These are phyloP conservation scores for Penicillium taxi DNA, from an alignment of 495 filamentous ascomycete species.

Conservation along the genomic window DNA sequence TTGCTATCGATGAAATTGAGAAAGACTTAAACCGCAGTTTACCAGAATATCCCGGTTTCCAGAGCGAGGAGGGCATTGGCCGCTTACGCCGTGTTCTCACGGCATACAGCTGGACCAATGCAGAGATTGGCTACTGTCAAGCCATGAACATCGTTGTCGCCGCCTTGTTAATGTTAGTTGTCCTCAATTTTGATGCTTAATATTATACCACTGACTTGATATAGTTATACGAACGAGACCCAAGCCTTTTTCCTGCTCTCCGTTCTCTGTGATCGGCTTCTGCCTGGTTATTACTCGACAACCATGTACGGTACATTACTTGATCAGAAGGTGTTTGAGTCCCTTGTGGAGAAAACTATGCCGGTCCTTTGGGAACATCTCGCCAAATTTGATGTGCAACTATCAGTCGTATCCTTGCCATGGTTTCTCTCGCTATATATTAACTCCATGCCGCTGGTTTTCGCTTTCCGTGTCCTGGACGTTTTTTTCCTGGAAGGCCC, in stretches of 20 bases:
- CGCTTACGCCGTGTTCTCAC: slow-evolving; percentile 83
- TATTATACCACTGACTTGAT: slow-evolving; percentile 16
- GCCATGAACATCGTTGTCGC: slow-evolving; percentile 99
- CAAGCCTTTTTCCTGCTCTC: slow-evolving; percentile 96
- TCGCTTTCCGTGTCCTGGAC: slow-evolving; percentile 91
- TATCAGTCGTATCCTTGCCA: slow-evolving; percentile 95
- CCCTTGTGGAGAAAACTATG: slow-evolving; percentile 96
- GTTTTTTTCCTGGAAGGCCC: slow-evolving; percentile 98
- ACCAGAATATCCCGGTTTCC: slow-evolving; percentile 94
- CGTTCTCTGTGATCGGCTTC: slow-evolving; percentile 80
- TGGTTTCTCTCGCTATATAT: slow-evolving; percentile 99
- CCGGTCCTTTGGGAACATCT: slow-evolving; percentile 97
- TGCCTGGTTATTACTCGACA: slow-evolving; percentile 94
- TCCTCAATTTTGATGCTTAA: background rate
- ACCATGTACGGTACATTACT: slow-evolving; percentile 98
- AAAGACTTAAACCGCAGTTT: slow-evolving; percentile 95
- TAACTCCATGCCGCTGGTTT: slow-evolving; percentile 97
- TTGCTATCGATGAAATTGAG: slow-evolving; percentile 97
- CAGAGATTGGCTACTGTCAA: slow-evolving; percentile 94
- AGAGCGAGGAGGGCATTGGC: slow-evolving; percentile 91
- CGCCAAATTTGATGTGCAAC: slow-evolving; percentile 86
- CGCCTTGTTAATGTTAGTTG: slow-evolving; percentile 73
- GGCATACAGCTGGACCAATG: slow-evolving; percentile 93
- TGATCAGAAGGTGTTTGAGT: slow-evolving; percentile 95
- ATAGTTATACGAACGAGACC: slow-evolving; percentile 86